Base-by-base conservation (phyloP, 1,284 basidiomycete species). In the Pholiota adiposa region DNA sequence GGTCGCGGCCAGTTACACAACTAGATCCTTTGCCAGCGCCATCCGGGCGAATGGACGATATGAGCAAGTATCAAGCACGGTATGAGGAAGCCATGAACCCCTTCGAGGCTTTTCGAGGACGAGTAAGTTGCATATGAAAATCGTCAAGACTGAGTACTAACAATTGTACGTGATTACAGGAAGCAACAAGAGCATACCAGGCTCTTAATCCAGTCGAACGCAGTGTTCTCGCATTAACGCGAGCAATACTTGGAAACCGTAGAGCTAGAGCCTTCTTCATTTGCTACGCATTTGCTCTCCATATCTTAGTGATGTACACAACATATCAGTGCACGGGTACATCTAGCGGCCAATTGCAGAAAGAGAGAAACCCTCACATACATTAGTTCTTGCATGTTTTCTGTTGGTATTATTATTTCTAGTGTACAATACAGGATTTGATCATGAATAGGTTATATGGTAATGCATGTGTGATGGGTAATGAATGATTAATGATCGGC, bases 51-150 rank as follows among this genome's bases (percentile, higher is more conserved):
- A 70, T 82, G 36, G 91, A 90, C 63, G 94, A 95, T 63, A 86
- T 97, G 73, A 90, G 90, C 67, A 93, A 90, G 72, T 99, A 98
- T 75, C 88, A 91, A 56, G 86, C 90, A 62, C 85, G 93, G 72
- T 98, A 98, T 72, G 96, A 99, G 72, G 94, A 97, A 73, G 86
- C 91, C 50, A 94, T 98, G 87, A 98, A 99, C 70, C 97, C 97
- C 0, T 99, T 98, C 73, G 95, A 98, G 73, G 93, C 92, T 3
- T 98, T 99, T 83, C 87, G 95, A 61, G 96, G 96, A 3, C 82
- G 94, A 71, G 96, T 96, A 69, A 70, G 93, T 84, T n/a, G n/a
- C 31, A 4, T 51, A 34, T 5, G 12, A 19, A 38, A 19, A 40
- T 31, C n/a, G 16, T 49, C 19, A 19, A 18, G 12, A 34, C 21